Percentiles rank a stretch among this genome's conserved stretches.
These are phyloP conservation scores for Xerocomus brunneocitrinus DNA, from an alignment of 768 basidiomycete genomes.

Conservation along the genomic window DNA sequence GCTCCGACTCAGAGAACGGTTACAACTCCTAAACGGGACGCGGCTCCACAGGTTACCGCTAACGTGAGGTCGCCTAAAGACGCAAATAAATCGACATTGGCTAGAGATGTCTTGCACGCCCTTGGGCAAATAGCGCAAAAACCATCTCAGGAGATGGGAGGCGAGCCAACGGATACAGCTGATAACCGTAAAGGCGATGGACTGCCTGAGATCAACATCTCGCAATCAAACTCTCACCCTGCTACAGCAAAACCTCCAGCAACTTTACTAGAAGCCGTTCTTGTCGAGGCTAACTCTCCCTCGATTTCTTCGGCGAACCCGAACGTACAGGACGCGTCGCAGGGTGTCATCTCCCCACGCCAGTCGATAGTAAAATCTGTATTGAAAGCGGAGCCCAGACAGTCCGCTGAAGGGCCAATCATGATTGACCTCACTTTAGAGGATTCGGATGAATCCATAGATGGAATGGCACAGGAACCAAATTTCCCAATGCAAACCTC, in stretches of 20 bases:
- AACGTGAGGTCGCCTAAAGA: slow-evolving; percentile 31
- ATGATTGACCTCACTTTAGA: slow-evolving; percentile 27
- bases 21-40: slow-evolving; percentile 9
- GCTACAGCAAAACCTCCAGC: background rate
- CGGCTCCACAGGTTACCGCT: background rate
- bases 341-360: background rate
- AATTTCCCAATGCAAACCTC: slow-evolving; percentile 7
- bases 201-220: background rate
- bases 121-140: slow-evolving; percentile 32
- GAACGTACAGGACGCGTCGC: background rate
- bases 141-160: slow-evolving; percentile 5
- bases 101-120: slow-evolving; percentile 53
- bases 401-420: slow-evolving; percentile 14
- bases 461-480: slow-evolving; percentile 7
- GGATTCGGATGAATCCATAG: slow-evolving; percentile 19
- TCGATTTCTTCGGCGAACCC: background rate
- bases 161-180: background rate
- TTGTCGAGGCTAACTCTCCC: background rate
- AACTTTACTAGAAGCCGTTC: background rate
- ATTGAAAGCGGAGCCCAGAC: background rate
- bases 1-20: background rate
- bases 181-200: background rate
- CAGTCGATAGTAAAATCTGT: background rate
- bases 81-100: slow-evolving; percentile 49
- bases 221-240: background rate